These are phyloP conservation scores for Aphanomyces invadans DNA, from an alignment of 352 stramenopile species.

Conservation along the genomic window DNA sequence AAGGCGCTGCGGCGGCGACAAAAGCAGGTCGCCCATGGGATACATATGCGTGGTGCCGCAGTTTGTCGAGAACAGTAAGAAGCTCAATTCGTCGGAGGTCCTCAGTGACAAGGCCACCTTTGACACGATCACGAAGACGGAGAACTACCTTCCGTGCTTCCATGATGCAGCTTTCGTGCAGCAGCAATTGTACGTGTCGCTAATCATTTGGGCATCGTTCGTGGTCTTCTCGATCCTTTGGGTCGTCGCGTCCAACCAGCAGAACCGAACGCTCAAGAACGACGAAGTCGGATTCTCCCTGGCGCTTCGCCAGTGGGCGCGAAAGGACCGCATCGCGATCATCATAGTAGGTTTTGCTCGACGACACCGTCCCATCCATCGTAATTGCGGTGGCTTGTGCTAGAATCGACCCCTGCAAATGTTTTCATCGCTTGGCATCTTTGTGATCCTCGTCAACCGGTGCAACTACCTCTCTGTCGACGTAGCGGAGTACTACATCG, in stretches of 20 bases:
- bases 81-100: neutral
- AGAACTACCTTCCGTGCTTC: constrained; percentile 4
- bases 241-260: constrained; percentile 46
- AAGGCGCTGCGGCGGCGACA: neutral
- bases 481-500: constrained; percentile 50
- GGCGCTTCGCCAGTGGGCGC: constrained; percentile 57
- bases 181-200: constrained; percentile 7
- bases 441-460: constrained; percentile 54
- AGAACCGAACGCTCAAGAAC: constrained; percentile 42
- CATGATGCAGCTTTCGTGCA: constrained; percentile 6
- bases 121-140: constrained; percentile 12
- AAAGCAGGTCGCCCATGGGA: neutral
- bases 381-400: neutral
- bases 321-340: constrained; percentile 56
- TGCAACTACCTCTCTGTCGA: constrained; percentile 72
- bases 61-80: constrained; percentile 21
- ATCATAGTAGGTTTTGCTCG: constrained; percentile 73
- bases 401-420: constrained; percentile 75
- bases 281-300: constrained; percentile 79
- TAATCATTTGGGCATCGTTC: constrained; percentile 35
- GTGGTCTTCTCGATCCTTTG: constrained; percentile 45
- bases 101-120: constrained; percentile 9
- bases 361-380: too few species aligned
- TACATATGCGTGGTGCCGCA: constrained; percentile 18
- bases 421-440: constrained; percentile 60